phyloP scores from a whole-genome alignment of 2,329 filamentous ascomycete species.

The Venturia effusa region DNA sequence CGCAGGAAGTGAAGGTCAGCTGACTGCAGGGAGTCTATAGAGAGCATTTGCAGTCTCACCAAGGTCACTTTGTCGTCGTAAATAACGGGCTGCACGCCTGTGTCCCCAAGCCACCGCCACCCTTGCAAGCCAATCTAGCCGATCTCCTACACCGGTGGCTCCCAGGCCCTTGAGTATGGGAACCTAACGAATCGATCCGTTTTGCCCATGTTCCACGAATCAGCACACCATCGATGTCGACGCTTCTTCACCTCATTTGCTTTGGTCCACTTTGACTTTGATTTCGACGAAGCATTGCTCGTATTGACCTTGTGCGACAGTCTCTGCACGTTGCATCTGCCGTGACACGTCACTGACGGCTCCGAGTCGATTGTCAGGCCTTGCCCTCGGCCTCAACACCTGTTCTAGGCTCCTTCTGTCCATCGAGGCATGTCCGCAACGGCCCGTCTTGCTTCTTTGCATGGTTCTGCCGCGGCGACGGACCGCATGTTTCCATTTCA shows the following conservation, averaged over 20 bases:
- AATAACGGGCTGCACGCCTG: background rate
- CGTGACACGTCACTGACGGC: background rate
- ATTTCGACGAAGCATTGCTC: background rate
- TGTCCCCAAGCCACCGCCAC: background rate
- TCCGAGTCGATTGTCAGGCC: background rate
- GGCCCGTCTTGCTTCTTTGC: slow-evolving; percentile 5
- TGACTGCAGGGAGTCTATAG: background rate
- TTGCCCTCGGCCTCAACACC: background rate
- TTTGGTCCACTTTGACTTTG: background rate
- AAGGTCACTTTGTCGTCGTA: background rate
- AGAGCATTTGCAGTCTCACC: background rate
- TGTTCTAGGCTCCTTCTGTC: background rate
- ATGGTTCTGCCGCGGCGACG: slow-evolving; percentile 3
- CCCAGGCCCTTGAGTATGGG: background rate
- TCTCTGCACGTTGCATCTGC: background rate
- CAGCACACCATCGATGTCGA: background rate
- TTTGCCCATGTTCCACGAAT: background rate
- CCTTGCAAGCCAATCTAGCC: background rate
- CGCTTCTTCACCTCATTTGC: background rate
- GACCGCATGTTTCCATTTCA: background rate
- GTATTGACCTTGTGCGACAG: background rate
- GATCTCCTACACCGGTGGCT: background rate
- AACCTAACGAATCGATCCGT: background rate
- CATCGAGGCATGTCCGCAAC: slow-evolving; percentile 1
- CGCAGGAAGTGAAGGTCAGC: background rate